A percentile compares a stretch with the other conserved stretches of the same genome.
Conservation (phyloP, 805 yeast genomes). For the Cyberlindnera petersonii region DNA sequence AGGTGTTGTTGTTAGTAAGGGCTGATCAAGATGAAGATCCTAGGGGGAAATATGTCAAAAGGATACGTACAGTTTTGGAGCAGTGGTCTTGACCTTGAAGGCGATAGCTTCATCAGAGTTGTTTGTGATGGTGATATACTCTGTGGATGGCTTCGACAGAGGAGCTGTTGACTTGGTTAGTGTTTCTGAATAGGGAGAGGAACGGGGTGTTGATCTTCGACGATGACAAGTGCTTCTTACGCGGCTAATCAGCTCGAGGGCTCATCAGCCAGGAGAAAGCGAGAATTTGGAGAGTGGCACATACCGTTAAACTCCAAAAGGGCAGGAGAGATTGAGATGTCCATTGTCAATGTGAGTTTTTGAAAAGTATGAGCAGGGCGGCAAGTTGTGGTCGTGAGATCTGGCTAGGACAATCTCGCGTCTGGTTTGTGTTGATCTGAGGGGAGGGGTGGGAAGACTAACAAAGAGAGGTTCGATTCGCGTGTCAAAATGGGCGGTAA, state of each 20-base stretch:
- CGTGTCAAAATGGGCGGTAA: no score
- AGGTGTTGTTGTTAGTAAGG: slow-evolving; percentile 26
- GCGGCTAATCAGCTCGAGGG: no score
- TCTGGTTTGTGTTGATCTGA: slow-evolving; percentile 5
- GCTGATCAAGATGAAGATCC: background rate
- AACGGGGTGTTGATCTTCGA: no score
- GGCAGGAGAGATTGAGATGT: slow-evolving; percentile 66
- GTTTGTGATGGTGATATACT: slow-evolving; percentile 47
- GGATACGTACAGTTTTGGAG: slow-evolving; percentile 69
- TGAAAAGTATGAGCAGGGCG: no score
- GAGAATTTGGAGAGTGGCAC: slow-evolving; percentile 38
- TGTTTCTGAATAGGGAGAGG: no score
- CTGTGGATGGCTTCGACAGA: slow-evolving; percentile 67
- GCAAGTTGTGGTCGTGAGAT: background rate
- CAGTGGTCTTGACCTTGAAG: slow-evolving; percentile 96
- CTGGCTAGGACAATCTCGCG: background rate
- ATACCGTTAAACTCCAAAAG: slow-evolving; percentile 73
- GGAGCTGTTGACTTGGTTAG: slow-evolving; percentile 48
- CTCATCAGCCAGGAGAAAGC: no score
- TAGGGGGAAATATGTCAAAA: background rate
- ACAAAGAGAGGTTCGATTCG: background rate
- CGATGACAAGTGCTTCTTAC: no score
- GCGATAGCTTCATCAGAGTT: slow-evolving; percentile 63
- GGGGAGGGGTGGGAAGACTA: background rate
- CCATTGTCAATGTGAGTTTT: slow-evolving; percentile 9